Percentiles rank a stretch among this genome's conserved stretches.
These are phyloP conservation scores for Yamadazyma epiphylla DNA, from an alignment of 1,139 yeast genomes.

Conservation along the genomic window DNA sequence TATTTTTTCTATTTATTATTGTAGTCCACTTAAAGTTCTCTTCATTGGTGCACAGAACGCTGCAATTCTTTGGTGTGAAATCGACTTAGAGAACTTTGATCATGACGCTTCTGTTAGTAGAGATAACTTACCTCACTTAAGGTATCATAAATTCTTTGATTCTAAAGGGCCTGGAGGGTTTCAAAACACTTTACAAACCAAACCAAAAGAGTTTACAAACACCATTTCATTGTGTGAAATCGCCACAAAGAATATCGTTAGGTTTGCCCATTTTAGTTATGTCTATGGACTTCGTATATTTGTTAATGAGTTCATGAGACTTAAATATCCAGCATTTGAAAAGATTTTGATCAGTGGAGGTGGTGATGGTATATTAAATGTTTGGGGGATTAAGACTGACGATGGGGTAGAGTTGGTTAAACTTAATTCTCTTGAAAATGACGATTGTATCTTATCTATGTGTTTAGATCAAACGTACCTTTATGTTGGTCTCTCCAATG, in stretches of 20 bases:
- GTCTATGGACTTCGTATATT: conserved; percentile 64
- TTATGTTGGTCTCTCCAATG: conserved; percentile 75
- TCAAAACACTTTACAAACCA: conserved; percentile 25
- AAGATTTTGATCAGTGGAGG: conserved; percentile 55
- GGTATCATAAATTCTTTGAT: conserved; percentile 87
- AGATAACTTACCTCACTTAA: conserved; percentile 63
- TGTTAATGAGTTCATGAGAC: conserved; percentile 17
- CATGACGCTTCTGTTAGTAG: conserved; percentile 9
- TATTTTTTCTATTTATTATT: conserved; percentile 79
- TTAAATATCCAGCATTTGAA: conserved; percentile 15
- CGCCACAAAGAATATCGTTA: conserved; percentile 57
- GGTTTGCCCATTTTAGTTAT: conserved; percentile 90
- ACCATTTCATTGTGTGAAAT: conserved; percentile 53
- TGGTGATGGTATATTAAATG: conserved; percentile 81
- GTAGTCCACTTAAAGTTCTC: conserved; percentile 54
- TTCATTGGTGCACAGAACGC: conserved; percentile 94
- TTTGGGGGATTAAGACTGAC: conserved; percentile 52
- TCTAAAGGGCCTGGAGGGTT: conserved; percentile 82
- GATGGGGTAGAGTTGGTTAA: conserved; percentile 12
- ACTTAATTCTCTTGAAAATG: conserved; percentile 53
- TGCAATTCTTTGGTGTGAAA: conserved; percentile 66
- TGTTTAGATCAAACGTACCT: conserved; percentile 59
- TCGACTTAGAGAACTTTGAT: conserved; percentile 13
- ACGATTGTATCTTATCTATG: conserved; percentile 68
- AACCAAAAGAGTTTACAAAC: conserved; percentile 5